Evolutionary conservation across 768 basidiomycete genomes (phyloP), one percentile per base, ranked within the genome.

Genomic region (Dentipellis fragilis): DNA sequence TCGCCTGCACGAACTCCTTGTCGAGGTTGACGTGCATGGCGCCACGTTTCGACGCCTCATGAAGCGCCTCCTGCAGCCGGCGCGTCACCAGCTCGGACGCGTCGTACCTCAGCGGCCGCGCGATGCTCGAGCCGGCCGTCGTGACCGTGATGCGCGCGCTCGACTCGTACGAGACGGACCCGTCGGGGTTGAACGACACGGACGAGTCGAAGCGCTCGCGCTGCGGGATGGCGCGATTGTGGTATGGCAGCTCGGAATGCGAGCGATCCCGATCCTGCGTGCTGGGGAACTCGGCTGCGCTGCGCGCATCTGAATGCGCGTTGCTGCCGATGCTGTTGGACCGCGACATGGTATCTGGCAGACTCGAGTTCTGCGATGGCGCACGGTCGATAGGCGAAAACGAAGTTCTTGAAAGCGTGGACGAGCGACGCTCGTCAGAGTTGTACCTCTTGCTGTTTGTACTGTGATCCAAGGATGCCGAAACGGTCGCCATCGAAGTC

Each of bases 21-120:
- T 94, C 90, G 11, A 97, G 71, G 59, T 77, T 79, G 42, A 93
- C 73, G 50, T 84, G 80, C 46, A 77, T 74, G 17, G 74, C 73
- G 10, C 80, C 80, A 37, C 80, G 78, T 19, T 80, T 80, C 56
- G 74, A 77, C 7, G 85, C 81, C 59, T 82, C 80, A 3, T 73
- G 64, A 23, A 91, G 67, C 0, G 77, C 77, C 63, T 90, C 86
- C 55, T 80, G 79, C 36, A 90, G 72, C 42, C 78, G 73, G 49
- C 70, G 65, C 14, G 75, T 58, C 4, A 85, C 73, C 34, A 76
- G 58, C 55, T 83, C 78, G 21, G 75, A 61, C 14, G 71, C 66
- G 51, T 79, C 76, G 38, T 65, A 67, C 51, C 67, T 65, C 37
- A 60, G 21, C 11, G 66, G 60, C n/a, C 64, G 67, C 12, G 68